Evolutionary conservation across 768 basidiomycete species (phyloP).

Genomic region (Tylopilus felleus): DNA sequence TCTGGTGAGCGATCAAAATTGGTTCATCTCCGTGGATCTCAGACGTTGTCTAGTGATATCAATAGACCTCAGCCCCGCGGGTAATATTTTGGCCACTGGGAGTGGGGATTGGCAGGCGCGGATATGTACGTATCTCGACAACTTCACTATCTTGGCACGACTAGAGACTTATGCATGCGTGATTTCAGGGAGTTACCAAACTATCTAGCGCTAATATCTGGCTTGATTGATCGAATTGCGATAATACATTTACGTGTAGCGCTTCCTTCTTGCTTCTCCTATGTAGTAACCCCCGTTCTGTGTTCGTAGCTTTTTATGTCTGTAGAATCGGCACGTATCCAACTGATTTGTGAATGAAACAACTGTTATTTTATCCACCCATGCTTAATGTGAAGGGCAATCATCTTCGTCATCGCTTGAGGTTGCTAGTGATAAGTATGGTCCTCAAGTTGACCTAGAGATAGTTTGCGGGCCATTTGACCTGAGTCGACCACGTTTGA

Average conservation of each 20-base stretch:
- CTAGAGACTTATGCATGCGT: slow-evolving; percentile 4
- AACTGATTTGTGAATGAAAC: slow-evolving; percentile 4
- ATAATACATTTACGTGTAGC: slow-evolving; percentile 26
- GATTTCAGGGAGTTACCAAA: slow-evolving; percentile 31
- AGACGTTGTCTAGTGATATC: slow-evolving; percentile 51
- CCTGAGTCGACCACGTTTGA: not conserved
- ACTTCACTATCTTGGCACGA: not conserved
- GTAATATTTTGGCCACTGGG: slow-evolving; percentile 63
- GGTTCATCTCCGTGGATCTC: slow-evolving; percentile 4
- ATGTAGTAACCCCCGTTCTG: slow-evolving; percentile 20
- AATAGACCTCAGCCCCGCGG: slow-evolving; percentile 63
- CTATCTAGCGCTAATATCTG: slow-evolving; percentile 17
- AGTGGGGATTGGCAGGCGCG: slow-evolving; percentile 70
- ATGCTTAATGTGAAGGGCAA: not conserved
- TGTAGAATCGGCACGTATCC: slow-evolving; percentile 16
- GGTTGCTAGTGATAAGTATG: not conserved
- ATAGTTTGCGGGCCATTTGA: not conserved
- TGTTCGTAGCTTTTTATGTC: slow-evolving; percentile 21
- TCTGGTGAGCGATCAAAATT: slow-evolving; percentile 44
- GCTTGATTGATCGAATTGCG: slow-evolving; percentile 3
- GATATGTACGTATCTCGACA: slow-evolving; percentile 48
- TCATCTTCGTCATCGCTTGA: not conserved
- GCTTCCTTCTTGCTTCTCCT: slow-evolving; percentile 25
- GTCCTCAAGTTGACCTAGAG: not conserved
- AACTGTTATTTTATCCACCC: not conserved